A percentile compares a stretch with the other conserved stretches of the same genome.
These are phyloP conservation scores for Heliamphora ciliata DNA, from an alignment of 179 eudicot species.

Conservation along the genomic window DNA sequence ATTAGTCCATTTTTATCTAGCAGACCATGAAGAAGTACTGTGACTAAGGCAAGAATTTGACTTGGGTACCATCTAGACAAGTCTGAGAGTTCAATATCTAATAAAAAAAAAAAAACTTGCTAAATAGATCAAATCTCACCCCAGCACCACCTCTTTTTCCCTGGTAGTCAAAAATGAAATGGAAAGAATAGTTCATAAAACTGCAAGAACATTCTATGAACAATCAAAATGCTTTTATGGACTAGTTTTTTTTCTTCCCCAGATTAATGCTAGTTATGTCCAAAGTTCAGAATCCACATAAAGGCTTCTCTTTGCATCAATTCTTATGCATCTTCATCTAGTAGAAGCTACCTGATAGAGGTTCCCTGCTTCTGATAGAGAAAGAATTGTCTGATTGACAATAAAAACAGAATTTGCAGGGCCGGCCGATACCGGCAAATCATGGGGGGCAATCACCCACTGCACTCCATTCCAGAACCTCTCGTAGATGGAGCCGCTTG, in stretches of 20 bases:
- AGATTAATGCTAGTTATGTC: too few species aligned
- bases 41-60: background rate
- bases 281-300: background rate
- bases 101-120: background rate
- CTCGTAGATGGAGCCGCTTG: conserved; percentile 77
- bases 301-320: background rate
- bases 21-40: background rate
- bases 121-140: background rate
- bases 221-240: background rate
- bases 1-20: background rate
- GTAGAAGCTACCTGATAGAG: conserved; percentile 55
- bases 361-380: conserved; percentile 63
- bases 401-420: conserved; percentile 58
- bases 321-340: background rate
- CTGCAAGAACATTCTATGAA: background rate
- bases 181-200: background rate
- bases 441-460: conserved; percentile 96
- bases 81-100: too few species aligned
- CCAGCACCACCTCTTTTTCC: background rate
- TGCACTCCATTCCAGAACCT: conserved; percentile 89
- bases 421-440: conserved; percentile 47
- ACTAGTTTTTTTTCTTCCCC: background rate
- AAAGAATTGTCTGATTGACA: conserved; percentile 68
- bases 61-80: background rate
- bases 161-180: background rate